Evolutionary conservation across 2,329 filamentous ascomycete species (phyloP).

Genomic region (Chrysoporthe cubensis): DNA sequence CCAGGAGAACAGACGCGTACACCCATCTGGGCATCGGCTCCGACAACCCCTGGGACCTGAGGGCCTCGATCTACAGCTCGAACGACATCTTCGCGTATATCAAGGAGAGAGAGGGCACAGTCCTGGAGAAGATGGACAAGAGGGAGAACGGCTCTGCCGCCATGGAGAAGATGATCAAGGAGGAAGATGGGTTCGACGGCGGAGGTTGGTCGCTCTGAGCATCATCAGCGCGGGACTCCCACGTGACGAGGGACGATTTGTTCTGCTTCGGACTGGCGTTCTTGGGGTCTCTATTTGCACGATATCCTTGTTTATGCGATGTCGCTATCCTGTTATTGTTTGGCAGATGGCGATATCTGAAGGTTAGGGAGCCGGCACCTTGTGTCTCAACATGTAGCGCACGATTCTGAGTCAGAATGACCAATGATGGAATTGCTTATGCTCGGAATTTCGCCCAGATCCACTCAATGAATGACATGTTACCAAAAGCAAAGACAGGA

Average conservation of each 20-base stretch:
- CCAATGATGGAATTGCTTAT: not conserved
- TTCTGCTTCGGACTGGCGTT: not conserved
- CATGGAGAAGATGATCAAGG: conserved; percentile 8
- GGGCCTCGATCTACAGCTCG: conserved; percentile 60
- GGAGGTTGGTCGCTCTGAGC: conserved; percentile 3
- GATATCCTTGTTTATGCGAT: not conserved
- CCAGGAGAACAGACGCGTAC: conserved; percentile 58
- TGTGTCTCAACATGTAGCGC: not conserved
- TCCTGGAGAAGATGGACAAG: conserved; percentile 8
- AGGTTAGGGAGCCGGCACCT: not conserved
- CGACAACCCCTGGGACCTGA: conserved; percentile 65
- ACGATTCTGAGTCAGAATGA: not conserved
- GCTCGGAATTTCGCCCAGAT: too few species aligned
- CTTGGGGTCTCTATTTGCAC: not conserved
- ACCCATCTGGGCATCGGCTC: conserved; percentile 67
- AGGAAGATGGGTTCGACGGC: not conserved
- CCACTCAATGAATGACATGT: not conserved
- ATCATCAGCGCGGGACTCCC: not conserved
- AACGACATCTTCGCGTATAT: conserved; percentile 42
- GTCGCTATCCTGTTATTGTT: not conserved
- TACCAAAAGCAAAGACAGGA: too few species aligned
- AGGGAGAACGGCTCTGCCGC: not conserved
- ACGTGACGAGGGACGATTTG: not conserved
- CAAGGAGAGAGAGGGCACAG: conserved; percentile 16
- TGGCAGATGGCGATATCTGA: not conserved